Conservation (phyloP, 2,329 filamentous ascomycete species). For the Boeremia lycopersici region DNA sequence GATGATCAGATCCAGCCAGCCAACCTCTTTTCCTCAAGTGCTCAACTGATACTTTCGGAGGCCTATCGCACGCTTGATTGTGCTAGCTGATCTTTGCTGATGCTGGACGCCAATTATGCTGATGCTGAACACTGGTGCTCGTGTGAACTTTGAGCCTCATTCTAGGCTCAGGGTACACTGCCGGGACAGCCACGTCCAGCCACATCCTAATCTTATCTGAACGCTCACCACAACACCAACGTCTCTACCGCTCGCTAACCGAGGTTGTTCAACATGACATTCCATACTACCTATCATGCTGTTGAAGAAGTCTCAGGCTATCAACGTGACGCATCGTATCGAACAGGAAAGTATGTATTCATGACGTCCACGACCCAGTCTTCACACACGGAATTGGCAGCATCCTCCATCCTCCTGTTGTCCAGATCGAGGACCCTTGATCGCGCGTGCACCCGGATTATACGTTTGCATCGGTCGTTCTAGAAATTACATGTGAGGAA, state of each 20-base stretch:
- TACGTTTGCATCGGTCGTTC: slow-evolving; percentile 1
- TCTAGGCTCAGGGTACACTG: not conserved
- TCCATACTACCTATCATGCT: not conserved
- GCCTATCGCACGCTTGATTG: slow-evolving; percentile 5
- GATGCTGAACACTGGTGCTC: not conserved
- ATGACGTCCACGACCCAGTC: slow-evolving; percentile 14
- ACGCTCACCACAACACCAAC: not conserved
- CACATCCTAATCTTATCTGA: slow-evolving; percentile 5
- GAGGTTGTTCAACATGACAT: not conserved
- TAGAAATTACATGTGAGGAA: slow-evolving; percentile 4
- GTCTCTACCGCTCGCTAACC: not conserved
- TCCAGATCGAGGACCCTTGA: slow-evolving; percentile 15
- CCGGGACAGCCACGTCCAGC: slow-evolving; percentile 9
- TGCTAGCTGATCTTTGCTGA: slow-evolving; percentile 11
- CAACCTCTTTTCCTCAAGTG: not conserved
- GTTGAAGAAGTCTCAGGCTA: slow-evolving; percentile 3
- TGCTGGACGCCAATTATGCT: slow-evolving; percentile 4
- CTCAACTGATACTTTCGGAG: not conserved
- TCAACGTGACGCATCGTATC: not conserved
- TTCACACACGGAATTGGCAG: not conserved
- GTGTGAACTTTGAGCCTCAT: slow-evolving; percentile 10
- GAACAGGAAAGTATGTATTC: not conserved
- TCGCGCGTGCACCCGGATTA: slow-evolving; percentile 9
- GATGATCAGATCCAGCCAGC: slow-evolving; percentile 5
- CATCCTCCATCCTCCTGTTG: slow-evolving; percentile 4